phyloP scores from a whole-genome alignment of 1,139 yeast genomes.

The Magnusiomyces tetraspermus region DNA sequence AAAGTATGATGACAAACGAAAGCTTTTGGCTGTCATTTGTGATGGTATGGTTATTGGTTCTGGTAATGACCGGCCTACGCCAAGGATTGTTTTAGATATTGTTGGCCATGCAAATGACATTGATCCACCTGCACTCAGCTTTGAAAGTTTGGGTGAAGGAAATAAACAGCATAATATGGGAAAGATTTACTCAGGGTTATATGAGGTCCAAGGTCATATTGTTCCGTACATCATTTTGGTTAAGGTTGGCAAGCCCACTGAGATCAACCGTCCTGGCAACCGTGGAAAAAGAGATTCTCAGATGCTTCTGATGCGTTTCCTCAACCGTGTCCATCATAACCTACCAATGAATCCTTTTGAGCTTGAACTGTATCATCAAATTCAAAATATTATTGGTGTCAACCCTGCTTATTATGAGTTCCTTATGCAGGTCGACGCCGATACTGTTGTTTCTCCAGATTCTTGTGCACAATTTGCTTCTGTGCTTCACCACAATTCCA shows the following conservation, averaged over 20 bases:
- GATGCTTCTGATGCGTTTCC: slow-evolving; percentile 34
- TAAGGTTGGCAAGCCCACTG: slow-evolving; percentile 34
- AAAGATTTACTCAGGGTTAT: slow-evolving; percentile 35
- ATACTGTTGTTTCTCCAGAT: slow-evolving; percentile 33
- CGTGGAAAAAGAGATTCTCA: slow-evolving; percentile 40
- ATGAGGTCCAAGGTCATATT: slow-evolving; percentile 70
- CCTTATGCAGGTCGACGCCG: slow-evolving; percentile 36
- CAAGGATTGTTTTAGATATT: slow-evolving; percentile 80
- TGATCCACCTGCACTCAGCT: slow-evolving; percentile 66
- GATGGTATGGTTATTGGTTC: slow-evolving; percentile 94
- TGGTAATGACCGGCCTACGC: slow-evolving; percentile 77
- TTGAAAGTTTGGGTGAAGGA: slow-evolving; percentile 47
- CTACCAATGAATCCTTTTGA: slow-evolving; percentile 36
- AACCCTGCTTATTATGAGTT: slow-evolving; percentile 37
- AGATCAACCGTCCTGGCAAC: slow-evolving; percentile 33
- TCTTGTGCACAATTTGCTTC: slow-evolving; percentile 34
- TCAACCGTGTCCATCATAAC: slow-evolving; percentile 35
- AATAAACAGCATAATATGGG: slow-evolving; percentile 33
- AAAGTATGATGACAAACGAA: slow-evolving; percentile 90
- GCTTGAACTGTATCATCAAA: slow-evolving; percentile 35
- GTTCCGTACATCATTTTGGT: slow-evolving; percentile 36
- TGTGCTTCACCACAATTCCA: slow-evolving; percentile 32
- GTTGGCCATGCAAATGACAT: slow-evolving; percentile 51
- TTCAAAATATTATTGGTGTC: slow-evolving; percentile 36
- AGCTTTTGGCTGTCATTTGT: slow-evolving; percentile 71